Conservation (phyloP, 805 yeast species). For the Candida quercuum region DNA sequence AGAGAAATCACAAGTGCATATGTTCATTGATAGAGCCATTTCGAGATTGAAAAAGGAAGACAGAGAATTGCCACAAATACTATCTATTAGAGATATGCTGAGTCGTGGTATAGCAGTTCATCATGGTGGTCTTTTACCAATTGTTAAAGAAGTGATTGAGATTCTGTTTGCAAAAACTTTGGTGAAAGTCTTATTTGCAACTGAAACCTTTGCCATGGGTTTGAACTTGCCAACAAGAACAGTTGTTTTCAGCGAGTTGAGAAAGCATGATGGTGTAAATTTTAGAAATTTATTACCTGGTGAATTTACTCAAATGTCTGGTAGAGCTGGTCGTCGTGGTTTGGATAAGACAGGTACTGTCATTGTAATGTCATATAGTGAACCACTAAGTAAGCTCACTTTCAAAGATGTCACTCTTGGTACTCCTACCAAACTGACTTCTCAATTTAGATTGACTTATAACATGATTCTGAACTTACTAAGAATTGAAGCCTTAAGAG, state of each 20-base stretch:
- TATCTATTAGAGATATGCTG: conserved; percentile 74
- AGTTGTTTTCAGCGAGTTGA: conserved; percentile 78
- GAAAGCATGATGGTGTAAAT: conserved; percentile 87
- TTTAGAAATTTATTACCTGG: conserved; percentile 87
- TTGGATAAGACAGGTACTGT: conserved; percentile 92
- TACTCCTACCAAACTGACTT: conserved; percentile 79
- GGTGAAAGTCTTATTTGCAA: conserved; percentile 89
- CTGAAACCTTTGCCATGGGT: conserved; percentile 99
- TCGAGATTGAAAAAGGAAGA: conserved; percentile 87
- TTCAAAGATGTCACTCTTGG: conserved; percentile 85
- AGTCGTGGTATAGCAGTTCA: conserved; percentile 93
- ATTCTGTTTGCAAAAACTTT: conserved; percentile 82
- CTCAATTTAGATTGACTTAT: conserved; percentile 92
- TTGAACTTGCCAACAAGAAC: conserved; percentile 94
- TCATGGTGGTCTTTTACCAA: conserved; percentile 91
- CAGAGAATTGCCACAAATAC: conserved; percentile 86
- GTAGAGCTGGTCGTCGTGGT: conserved; percentile 98
- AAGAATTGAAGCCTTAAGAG: conserved; percentile 89
- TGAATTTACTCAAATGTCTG: conserved; percentile 98
- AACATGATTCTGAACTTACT: conserved; percentile 80
- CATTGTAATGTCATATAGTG: conserved; percentile 78
- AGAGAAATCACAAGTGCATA: conserved; percentile 86
- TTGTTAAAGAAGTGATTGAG: conserved; percentile 90
- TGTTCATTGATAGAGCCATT: conserved; percentile 89
- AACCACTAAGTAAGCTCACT: conserved; percentile 49